Evolutionary conservation across 768 basidiomycete species (phyloP), one percentile per base, ranked within the genome.

Genomic region (Cystofilobasidium macerans): DNA sequence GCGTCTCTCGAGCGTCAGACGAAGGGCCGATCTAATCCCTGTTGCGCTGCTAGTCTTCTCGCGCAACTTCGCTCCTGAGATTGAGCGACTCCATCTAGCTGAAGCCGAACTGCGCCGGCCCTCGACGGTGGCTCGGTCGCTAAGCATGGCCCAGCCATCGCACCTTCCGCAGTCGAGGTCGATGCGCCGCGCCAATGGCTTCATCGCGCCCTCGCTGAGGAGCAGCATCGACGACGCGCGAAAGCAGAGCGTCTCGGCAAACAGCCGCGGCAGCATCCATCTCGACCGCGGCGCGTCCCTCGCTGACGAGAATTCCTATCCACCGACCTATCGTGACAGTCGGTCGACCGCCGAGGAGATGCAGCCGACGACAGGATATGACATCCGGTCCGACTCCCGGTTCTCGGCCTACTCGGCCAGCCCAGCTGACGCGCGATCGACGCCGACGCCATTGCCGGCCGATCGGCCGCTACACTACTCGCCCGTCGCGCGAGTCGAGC

Each of bases 21-120:
- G 28, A 16, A 2, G 5, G 13, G 11, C n/a, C 3, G 12, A 32
- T 16, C 26, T 42, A 26, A 56, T 28, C 28, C 20, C 12, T 11
- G 20, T 38, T 26, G 1, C 33, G 13, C 26, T 1, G 6, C 1
- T 26, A 53, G 51, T 54, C 51, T 54, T 54, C 47, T 13, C 0
- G 3, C 35, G 56, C 38, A 63, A 51, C 35, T 63, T 63, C 28
- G 48, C 48, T 13, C 51, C 54, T 8, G 62, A 63, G 62, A 63
- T 63, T 28, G 24, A 35, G 18, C 51, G 62, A 13, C 51, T 63
- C 1, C 51, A 54, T 30, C 14, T 54, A 30, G 7, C 28, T 7
- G 51, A 28, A 20, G 28, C 51, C 28, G 48, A 51, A 24, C 24
- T 51, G 9, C 7, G 12, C 51, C 51, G 51, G 2, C 28, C 9